Evolutionary conservation across 148 eudicot genomes (phyloP), one percentile per base, ranked within the genome.

Genomic region (Salicornia ramosissima): DNA sequence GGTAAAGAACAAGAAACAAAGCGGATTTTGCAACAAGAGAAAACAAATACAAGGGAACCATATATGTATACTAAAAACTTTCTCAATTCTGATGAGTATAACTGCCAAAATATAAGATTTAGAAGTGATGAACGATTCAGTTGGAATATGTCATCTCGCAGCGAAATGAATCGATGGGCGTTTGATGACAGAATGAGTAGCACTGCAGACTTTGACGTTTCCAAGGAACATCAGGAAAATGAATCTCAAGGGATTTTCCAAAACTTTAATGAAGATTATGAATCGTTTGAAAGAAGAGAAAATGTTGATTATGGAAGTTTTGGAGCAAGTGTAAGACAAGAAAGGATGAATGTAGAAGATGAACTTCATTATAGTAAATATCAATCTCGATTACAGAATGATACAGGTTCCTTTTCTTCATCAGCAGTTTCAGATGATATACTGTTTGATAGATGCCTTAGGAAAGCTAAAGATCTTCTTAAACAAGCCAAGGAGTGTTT

Each of bases 401-500:
- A 59, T 15, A 60, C 62, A 55, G 73, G 72, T 46, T 62, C 85
- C 26, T 72, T 77, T 68, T 66, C 84, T 42, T 86, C 97, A 24
- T 76, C 90, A 30, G 57, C 45, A 30, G 64, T 86, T 63, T 82
- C 87, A 18, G 82, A 80, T 69, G 98, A 94, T 80, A 65, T 83
- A 40, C 31, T 81, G 49, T 88, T 94, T 77, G 82, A 83, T 74
- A 79, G 67, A 70, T 84, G 73, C 79, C 90, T 94, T 39, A 69
- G 77, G 52, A 83, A 87, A 74, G 92, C 92, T 33, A 83, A 75
- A 69, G 60, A 61, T 65, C 86, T 88, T 74, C 72, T 87, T 39
- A 84, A 81, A 79, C 80, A 84, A 82, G 96, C 92, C 47, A 84
- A 87, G 65, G 82, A 83, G 25, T 78, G 72, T 80, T 75, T 83